Conservation (phyloP, 176 grass and related monocot species). For the Oryza rufipogon region DNA sequence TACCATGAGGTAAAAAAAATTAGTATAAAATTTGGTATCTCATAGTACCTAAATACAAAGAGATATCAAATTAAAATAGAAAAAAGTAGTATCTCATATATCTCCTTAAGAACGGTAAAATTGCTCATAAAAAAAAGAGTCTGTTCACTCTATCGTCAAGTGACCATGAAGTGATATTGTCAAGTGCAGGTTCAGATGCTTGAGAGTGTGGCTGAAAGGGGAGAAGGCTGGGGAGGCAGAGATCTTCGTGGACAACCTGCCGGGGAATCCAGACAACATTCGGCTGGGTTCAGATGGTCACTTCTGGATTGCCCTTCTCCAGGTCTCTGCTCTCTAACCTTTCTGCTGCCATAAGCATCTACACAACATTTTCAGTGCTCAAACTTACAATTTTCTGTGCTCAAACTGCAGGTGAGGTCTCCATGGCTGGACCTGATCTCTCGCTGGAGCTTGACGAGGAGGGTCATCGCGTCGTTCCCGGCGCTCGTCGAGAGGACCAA, state of each 20-base stretch:
- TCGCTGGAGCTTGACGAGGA: slow-evolving; percentile 43
- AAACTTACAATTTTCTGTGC: neutral
- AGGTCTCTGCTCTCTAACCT: slow-evolving; percentile 32
- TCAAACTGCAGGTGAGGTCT: slow-evolving; percentile 34
- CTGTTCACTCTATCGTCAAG: too few species aligned
- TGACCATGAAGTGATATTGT: neutral
- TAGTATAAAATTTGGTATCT: too few species aligned
- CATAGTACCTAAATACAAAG: too few species aligned
- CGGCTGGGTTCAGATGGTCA: slow-evolving; percentile 69
- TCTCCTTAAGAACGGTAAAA: too few species aligned
- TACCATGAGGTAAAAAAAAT: too few species aligned
- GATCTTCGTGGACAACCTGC: slow-evolving; percentile 72
- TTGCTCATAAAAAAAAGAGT: too few species aligned
- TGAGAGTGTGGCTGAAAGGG: slow-evolving; percentile 76
- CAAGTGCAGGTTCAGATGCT: slow-evolving; percentile 54
- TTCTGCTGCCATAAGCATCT: neutral
- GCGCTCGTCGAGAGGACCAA: slow-evolving; percentile 11
- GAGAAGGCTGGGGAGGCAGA: slow-evolving; percentile 48
- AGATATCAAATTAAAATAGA: too few species aligned
- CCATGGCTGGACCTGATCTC: slow-evolving; percentile 41
- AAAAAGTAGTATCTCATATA: too few species aligned
- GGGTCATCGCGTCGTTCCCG: slow-evolving; percentile 55
- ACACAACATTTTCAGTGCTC: neutral
- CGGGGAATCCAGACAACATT: slow-evolving; percentile 73
- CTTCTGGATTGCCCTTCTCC: slow-evolving; percentile 74